These are phyloP conservation scores for Geotrichum fermentans DNA, from an alignment of 1,139 yeast genomes.

Conservation along the genomic window DNA sequence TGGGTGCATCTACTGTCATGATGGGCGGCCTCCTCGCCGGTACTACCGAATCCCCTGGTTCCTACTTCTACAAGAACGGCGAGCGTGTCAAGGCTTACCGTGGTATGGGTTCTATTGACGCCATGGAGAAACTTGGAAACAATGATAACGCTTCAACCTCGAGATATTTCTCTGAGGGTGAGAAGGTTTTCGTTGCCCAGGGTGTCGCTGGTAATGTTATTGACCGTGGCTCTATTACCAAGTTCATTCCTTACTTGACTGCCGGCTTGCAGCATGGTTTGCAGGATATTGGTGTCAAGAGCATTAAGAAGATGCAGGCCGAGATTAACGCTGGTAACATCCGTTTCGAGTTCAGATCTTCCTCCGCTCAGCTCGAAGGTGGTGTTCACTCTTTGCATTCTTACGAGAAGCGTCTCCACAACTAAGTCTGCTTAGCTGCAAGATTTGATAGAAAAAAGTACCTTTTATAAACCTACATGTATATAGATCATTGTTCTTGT, in stretches of 20 bases:
- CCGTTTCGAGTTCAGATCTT: constrained; percentile 96
- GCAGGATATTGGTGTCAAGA: constrained; percentile 90
- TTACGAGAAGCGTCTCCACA: constrained; percentile 94
- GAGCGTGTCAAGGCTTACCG: constrained; percentile 95
- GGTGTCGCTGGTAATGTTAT: constrained; percentile 97
- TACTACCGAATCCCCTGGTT: constrained; percentile 97
- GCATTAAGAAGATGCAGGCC: constrained; percentile 59
- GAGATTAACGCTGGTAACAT: constrained; percentile 63
- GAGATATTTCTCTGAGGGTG: constrained; percentile 94
- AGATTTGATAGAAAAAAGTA: neutral
- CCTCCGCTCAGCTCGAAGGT: constrained; percentile 98
- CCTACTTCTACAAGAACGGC: constrained; percentile 95
- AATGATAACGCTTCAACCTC: constrained; percentile 96
- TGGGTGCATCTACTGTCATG: constrained; percentile 97
- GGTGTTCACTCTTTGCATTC: constrained; percentile 96
- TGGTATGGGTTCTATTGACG: constrained; percentile 99
- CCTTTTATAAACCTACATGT: too few species aligned
- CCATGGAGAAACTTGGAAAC: constrained; percentile 87
- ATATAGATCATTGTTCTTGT: neutral
- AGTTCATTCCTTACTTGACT: constrained; percentile 89
- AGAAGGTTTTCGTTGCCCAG: constrained; percentile 94
- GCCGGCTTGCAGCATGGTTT: constrained; percentile 97
- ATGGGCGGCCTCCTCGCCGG: constrained; percentile 99
- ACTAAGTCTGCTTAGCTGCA: too few species aligned
- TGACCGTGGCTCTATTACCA: constrained; percentile 92